Conservation (phyloP, 2,329 filamentous ascomycete species). For the Ophiostoma sp. region DNA sequence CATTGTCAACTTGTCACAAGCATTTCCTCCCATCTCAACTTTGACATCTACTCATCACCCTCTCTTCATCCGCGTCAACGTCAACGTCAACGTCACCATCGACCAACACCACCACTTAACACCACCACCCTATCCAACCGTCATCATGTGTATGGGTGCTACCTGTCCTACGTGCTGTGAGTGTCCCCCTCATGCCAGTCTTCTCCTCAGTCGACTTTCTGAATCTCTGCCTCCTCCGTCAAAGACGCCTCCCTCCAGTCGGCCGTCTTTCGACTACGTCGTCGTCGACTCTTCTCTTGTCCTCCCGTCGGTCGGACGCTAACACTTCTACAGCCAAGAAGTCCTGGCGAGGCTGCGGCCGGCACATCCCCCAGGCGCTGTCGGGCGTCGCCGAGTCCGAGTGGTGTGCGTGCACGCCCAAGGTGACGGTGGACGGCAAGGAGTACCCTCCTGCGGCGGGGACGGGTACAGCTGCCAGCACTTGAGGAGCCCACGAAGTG, state of each 20-base stretch:
- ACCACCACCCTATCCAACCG: not conserved
- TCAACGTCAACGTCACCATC: not conserved
- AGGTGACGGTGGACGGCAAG: conserved; percentile 46
- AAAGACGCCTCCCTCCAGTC: not conserved
- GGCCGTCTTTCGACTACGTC: conserved; percentile 28
- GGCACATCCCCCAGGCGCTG: conserved; percentile 49
- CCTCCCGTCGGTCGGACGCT: conserved; percentile 13
- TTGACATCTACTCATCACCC: not conserved
- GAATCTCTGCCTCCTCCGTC: not conserved
- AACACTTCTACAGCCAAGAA: conserved; percentile 43
- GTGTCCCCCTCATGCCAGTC: conserved; percentile 25
- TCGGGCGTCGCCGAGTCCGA: conserved; percentile 45
- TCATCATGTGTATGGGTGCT: conserved; percentile 45
- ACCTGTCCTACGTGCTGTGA: conserved; percentile 47
- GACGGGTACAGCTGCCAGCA: conserved; percentile 27
- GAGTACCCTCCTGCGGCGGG: conserved; percentile 48
- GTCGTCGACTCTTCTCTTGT: not conserved
- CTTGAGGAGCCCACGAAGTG: conserved; percentile 24
- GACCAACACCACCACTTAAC: not conserved
- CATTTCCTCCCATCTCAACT: not conserved
- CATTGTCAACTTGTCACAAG: not conserved
- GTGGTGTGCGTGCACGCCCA: conserved; percentile 51
- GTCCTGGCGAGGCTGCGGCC: conserved; percentile 53
- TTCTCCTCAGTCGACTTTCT: too few relatives aligned
- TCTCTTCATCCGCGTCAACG: not conserved